phyloP scores from a whole-genome alignment of 179 eudicot species.

The Drosera spatulata region DNA sequence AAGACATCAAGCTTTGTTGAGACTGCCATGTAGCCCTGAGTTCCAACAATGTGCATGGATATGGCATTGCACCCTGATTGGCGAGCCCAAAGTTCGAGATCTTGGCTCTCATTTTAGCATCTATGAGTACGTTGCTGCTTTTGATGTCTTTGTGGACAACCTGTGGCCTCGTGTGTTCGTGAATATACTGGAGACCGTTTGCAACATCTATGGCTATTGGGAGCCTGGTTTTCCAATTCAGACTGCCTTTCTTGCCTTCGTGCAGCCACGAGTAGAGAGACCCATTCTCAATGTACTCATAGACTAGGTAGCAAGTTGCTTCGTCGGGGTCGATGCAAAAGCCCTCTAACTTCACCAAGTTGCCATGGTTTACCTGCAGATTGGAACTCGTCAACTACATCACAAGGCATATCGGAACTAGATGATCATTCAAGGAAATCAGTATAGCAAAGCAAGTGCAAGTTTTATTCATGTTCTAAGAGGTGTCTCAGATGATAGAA shows the following conservation, averaged over 20 bases:
- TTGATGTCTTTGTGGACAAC: slow-evolving; percentile 98
- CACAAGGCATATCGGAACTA: not conserved
- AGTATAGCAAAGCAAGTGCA: no score
- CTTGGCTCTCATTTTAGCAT: slow-evolving; percentile 71
- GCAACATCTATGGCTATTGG: slow-evolving; percentile 77
- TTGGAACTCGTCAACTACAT: not conserved
- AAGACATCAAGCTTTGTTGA: slow-evolving; percentile 82
- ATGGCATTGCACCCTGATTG: slow-evolving; percentile 87
- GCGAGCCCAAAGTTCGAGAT: slow-evolving; percentile 91
- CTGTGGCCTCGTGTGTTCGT: slow-evolving; percentile 77
- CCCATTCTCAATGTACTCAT: slow-evolving; percentile 82
- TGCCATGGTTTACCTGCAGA: slow-evolving; percentile 87
- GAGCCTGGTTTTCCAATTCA: slow-evolving; percentile 65
- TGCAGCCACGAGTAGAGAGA: slow-evolving; percentile 71
- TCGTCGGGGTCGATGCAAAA: slow-evolving; percentile 83
- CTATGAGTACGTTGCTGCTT: slow-evolving; percentile 77
- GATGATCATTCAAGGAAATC: no score
- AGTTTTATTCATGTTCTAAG: no score
- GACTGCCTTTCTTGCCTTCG: slow-evolving; percentile 21
- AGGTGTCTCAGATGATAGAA: no score
- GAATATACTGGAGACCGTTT: slow-evolving; percentile 88
- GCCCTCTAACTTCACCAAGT: slow-evolving; percentile 76
- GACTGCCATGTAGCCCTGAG: slow-evolving; percentile 91
- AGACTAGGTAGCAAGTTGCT: slow-evolving; percentile 73
- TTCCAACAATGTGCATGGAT: slow-evolving; percentile 87